Conservation (phyloP, 345 rosid species). For the Psidium guajava region DNA sequence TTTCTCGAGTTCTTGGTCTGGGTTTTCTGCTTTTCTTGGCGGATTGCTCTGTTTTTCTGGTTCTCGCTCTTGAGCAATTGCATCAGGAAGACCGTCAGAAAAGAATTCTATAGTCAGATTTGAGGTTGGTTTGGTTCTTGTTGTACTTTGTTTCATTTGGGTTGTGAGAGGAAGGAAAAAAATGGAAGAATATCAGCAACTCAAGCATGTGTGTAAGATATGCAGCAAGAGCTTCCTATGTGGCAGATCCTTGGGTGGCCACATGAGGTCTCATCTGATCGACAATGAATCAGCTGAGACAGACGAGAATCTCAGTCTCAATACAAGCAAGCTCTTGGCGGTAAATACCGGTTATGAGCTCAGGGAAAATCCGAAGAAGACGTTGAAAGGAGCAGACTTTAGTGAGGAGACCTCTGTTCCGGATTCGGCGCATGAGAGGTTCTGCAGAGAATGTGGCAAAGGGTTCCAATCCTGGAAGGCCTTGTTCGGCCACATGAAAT, state of each 20-base stretch:
- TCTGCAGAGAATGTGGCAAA: slow-evolving; percentile 39
- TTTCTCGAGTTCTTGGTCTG: slow-evolving; percentile 25
- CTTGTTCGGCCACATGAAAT: slow-evolving; percentile 28
- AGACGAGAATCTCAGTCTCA: slow-evolving; percentile 6
- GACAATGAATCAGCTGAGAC: slow-evolving; percentile 19
- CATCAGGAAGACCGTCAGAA: background rate
- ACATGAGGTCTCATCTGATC: slow-evolving; percentile 58
- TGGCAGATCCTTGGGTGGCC: slow-evolving; percentile 73
- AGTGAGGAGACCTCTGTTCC: slow-evolving; percentile 1
- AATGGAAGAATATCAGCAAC: slow-evolving; percentile 19
- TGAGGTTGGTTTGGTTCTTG: background rate
- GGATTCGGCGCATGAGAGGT: slow-evolving; percentile 14
- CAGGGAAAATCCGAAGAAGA: slow-evolving; percentile 46
- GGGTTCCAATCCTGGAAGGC: slow-evolving; percentile 34
- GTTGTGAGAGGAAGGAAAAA: background rate
- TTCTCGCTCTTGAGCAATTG: slow-evolving; percentile 2
- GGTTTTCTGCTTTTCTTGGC: background rate
- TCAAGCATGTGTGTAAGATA: slow-evolving; percentile 44
- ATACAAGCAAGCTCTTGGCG: slow-evolving; percentile 2
- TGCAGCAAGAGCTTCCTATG: slow-evolving; percentile 51
- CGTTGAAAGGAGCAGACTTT: slow-evolving; percentile 22
- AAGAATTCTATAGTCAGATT: slow-evolving; percentile 6
- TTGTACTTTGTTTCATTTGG: background rate
- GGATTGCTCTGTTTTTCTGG: background rate
- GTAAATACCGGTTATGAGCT: slow-evolving; percentile 18